These are phyloP conservation scores for Acacia melanoxylon DNA, from an alignment of 306 rosid genomes.

Conservation along the genomic window DNA sequence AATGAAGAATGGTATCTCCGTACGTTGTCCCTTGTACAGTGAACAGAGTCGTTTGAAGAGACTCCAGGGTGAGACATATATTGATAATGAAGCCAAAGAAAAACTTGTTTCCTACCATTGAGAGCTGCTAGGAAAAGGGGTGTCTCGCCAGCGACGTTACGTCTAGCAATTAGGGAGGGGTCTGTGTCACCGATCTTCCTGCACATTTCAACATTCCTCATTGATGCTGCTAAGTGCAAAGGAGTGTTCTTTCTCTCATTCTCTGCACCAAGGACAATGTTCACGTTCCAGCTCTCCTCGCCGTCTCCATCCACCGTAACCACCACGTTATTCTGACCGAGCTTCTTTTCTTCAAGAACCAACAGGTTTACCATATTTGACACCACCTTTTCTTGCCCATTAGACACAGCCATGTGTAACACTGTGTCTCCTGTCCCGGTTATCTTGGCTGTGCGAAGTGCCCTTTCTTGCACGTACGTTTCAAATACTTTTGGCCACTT, in stretches of 20 bases:
- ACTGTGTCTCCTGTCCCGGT: slow-evolving; percentile 43
- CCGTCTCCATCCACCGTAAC: slow-evolving; percentile 1
- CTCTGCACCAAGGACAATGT: slow-evolving; percentile 43
- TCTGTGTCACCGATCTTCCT: not conserved
- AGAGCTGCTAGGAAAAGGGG: slow-evolving; percentile 57
- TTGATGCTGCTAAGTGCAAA: not conserved
- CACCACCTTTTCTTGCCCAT: slow-evolving; percentile 33
- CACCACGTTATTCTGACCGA: not conserved
- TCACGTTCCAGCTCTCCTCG: not conserved
- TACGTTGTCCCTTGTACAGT: slow-evolving; percentile 37
- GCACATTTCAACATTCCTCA: not conserved
- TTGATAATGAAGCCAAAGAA: slow-evolving; percentile 33
- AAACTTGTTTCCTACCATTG: slow-evolving; percentile 46
- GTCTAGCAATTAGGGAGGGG: not conserved
- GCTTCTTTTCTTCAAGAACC: not conserved
- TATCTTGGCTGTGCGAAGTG: not conserved
- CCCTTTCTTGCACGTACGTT: not conserved
- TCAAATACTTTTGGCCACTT: slow-evolving; percentile 34
- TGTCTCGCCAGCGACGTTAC: slow-evolving; percentile 34
- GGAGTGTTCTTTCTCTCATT: slow-evolving; percentile 24
- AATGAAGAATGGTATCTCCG: slow-evolving; percentile 56
- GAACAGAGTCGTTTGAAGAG: not conserved
- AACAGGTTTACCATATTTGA: not conserved
- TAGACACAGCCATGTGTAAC: slow-evolving; percentile 48
- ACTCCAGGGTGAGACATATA: not conserved